Base-by-base conservation (phyloP, 495 filamentous ascomycete genomes). In the Penicillium riverlandense region DNA sequence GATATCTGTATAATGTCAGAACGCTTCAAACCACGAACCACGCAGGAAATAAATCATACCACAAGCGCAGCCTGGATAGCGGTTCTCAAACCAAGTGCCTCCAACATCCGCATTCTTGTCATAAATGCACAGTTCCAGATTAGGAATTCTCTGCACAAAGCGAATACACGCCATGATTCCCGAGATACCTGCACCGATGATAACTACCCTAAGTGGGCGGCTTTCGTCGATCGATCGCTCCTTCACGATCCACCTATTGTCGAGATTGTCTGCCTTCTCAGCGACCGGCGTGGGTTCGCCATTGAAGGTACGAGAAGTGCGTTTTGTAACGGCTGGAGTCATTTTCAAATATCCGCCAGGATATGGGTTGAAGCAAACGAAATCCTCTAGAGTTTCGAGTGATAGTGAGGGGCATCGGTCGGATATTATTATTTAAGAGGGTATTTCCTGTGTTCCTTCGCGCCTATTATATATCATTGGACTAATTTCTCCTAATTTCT, bases 31-130 rank as follows among this genome's bases (percentile, higher is more conserved):
- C 30, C 32, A 29, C 4, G 32, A 32, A 46, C 11, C n/a, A 28
- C 13, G 29, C 6, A 0, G 32, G 12, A 41, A 33, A 16, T 12
- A 43, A 4, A 31, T 53, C 63, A 2, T 55, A 66, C 63, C 70
- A 54, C 76, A 80, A 12, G 74, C 73, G n/a, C 81, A 78, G 13
- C 83, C 83, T 0, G 82, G 80, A 55, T 88, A 87, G 45, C 70
- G 66, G 42, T 87, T 86, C 58, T 85, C 82, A 35, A 76, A 78
- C 83, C 84, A 89, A 1, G 83, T 84, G 0, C 85, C 84, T 29
- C 82, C 80, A 48, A 86, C 70, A 37, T 84, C 84, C 1, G 59
- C 57, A 49, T 90, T 90, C 73, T 90, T 90, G 57, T 92, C 87
- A 59, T 88, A 92, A 34, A 86, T 78, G 29, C 75, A 71, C 22